phyloP scores from a whole-genome alignment of 805 yeast species.

The Yarrowia sp. region DNA sequence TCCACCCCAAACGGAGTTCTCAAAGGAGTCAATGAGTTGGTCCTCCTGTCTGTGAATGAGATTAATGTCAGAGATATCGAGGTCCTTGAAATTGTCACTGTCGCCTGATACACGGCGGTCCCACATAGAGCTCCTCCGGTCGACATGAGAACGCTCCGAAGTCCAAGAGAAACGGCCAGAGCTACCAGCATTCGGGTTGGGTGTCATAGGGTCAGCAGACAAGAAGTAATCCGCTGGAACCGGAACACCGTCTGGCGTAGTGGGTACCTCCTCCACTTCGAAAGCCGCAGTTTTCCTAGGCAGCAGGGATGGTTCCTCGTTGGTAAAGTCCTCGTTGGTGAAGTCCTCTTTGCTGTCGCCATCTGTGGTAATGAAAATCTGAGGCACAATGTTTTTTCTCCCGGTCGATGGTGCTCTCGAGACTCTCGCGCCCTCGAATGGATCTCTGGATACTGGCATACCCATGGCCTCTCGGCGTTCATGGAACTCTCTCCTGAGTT shows the following conservation, averaged over 20 bases:
- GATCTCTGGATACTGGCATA: not conserved
- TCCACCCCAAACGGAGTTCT: slow-evolving; percentile 31
- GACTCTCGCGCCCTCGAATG: not conserved
- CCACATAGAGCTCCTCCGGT: not conserved
- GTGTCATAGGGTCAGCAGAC: slow-evolving; percentile 3
- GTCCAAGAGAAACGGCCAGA: slow-evolving; percentile 5
- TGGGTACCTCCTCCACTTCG: not conserved
- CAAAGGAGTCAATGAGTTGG: slow-evolving; percentile 17
- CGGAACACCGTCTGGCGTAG: not conserved
- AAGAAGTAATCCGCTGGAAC: not conserved
- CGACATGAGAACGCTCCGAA: not conserved
- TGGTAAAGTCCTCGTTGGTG: no score
- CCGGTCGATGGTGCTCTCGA: not conserved
- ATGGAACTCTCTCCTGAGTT: slow-evolving; percentile 10
- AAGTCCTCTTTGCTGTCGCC: slow-evolving; percentile 5
- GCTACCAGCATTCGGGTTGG: not conserved
- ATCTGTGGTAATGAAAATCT: not conserved
- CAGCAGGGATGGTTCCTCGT: not conserved
- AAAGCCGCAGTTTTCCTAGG: slow-evolving; percentile 9
- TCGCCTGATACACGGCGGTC: not conserved
- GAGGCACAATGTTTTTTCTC: slow-evolving; percentile 6
- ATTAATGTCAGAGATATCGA: not conserved
- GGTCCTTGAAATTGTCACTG: not conserved
- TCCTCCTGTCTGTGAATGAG: slow-evolving; percentile 12
- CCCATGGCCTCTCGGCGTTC: not conserved